Evolutionary conservation across 2,329 filamentous ascomycete genomes (phyloP).

Genomic region (Grosmannia huntii): DNA sequence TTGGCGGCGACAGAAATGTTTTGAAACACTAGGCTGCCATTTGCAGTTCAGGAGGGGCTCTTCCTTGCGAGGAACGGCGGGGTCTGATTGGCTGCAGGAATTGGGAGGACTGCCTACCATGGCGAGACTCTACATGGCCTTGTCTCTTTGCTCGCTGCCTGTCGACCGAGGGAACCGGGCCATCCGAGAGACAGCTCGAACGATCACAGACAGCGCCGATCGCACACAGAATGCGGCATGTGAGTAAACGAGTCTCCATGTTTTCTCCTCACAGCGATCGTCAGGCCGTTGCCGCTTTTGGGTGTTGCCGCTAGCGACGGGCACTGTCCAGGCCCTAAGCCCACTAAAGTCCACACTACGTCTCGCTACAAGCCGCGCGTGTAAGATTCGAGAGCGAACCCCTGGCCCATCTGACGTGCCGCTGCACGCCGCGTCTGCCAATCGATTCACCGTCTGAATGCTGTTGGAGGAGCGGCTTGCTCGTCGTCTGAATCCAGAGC

Average conservation of each 20-base stretch:
- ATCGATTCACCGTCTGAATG: not conserved
- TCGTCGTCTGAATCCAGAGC: not conserved
- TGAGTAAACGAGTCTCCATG: not conserved
- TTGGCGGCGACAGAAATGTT: not conserved
- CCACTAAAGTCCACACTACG: not conserved
- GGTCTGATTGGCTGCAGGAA: not conserved
- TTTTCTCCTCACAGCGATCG: not conserved
- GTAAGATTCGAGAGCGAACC: not conserved
- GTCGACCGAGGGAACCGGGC: no score
- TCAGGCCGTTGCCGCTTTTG: not conserved
- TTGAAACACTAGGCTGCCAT: not conserved
- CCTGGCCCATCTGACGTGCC: not conserved
- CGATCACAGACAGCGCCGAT: not conserved
- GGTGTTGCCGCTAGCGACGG: not conserved
- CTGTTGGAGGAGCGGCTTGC: not conserved
- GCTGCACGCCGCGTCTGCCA: not conserved
- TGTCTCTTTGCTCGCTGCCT: no score
- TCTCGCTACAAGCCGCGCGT: not conserved
- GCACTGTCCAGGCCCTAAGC: not conserved
- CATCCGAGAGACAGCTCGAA: not conserved
- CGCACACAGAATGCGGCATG: not conserved
- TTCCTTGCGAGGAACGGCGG: not conserved
- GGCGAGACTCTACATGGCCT: no score
- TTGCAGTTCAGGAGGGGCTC: not conserved
- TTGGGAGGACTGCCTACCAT: not conserved